phyloP scores from a whole-genome alignment of 2,329 filamentous ascomycete species.

The Neoscytalidium dimidiatum region DNA sequence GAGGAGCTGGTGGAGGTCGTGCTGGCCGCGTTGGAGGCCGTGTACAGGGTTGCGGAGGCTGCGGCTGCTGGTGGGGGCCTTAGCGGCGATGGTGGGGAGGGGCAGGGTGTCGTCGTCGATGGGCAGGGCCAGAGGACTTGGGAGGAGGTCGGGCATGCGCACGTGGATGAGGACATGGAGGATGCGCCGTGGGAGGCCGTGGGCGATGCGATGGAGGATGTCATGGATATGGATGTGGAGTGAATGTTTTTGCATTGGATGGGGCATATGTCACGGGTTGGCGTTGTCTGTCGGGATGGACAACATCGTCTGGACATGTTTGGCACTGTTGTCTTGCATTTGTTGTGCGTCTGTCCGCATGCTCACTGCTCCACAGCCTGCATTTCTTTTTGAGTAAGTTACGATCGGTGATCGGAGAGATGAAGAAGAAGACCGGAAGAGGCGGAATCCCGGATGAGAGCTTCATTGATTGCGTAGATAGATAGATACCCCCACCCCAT shows the following conservation, averaged over 20 bases:
- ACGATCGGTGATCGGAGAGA: neutral
- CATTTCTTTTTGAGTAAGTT: neutral
- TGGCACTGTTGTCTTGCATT: too few species aligned
- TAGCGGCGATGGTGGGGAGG: neutral
- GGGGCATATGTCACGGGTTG: too few species aligned
- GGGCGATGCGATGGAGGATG: constrained; percentile 58
- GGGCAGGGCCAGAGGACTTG: neutral
- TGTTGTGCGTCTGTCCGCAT: neutral
- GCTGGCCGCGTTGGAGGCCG: constrained; percentile 17
- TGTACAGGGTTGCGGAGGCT: neutral
- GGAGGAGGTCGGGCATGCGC: neutral
- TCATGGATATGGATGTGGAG: constrained; percentile 13
- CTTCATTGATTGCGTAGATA: neutral
- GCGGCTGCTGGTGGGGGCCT: neutral
- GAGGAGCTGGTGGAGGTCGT: constrained; percentile 8
- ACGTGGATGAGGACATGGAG: constrained; percentile 24
- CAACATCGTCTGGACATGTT: neutral
- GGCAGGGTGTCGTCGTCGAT: neutral
- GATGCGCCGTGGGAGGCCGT: constrained; percentile 59
- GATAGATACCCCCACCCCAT: neutral
- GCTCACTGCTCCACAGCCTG: neutral
- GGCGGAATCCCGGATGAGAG: neutral
- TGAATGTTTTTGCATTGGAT: neutral
- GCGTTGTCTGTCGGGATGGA: neutral
- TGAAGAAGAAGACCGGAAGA: neutral